Evolutionary conservation across 495 filamentous ascomycete species (phyloP).

Genomic region (Talaromyces borbonicus): DNA sequence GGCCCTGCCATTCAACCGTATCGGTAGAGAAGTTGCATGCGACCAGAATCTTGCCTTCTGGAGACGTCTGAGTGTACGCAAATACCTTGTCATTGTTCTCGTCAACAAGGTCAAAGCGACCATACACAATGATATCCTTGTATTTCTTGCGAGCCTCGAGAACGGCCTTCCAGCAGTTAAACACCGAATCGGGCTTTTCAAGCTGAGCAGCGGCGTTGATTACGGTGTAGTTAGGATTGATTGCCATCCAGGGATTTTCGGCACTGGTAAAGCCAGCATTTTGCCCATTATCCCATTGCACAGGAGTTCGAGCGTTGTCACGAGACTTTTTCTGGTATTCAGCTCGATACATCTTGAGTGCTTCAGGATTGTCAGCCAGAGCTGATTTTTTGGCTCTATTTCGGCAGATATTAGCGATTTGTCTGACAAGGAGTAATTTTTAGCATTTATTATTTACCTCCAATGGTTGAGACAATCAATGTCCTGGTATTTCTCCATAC

Average conservation of each 20-base stretch:
- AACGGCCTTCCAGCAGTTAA: conserved; percentile 43
- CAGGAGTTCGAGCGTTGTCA: conserved; percentile 47
- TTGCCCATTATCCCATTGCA: conserved; percentile 39
- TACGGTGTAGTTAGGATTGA: conserved; percentile 40
- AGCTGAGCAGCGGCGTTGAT: conserved; percentile 44
- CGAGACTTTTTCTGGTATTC: conserved; percentile 43
- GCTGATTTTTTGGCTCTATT: conserved; percentile 23
- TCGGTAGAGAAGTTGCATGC: conserved; percentile 41
- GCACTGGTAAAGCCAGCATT: conserved; percentile 42
- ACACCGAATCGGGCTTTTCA: conserved; percentile 33
- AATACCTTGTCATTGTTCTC: conserved; percentile 35
- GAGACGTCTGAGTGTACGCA: conserved; percentile 34
- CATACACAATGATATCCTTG: conserved; percentile 51
- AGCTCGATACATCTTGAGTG: conserved; percentile 22
- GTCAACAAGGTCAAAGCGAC: conserved; percentile 44
- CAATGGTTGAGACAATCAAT: conserved; percentile 60
- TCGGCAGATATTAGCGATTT: conserved; percentile 16
- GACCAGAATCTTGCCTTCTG: conserved; percentile 36
- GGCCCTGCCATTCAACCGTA: conserved; percentile 28
- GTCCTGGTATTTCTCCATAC: conserved; percentile 60
- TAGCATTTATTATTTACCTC: conserved; percentile 15
- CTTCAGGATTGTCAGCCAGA: conserved; percentile 23
- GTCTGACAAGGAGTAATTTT: not conserved
- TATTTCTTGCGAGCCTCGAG: conserved; percentile 45
- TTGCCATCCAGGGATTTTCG: conserved; percentile 51